Conservation (phyloP, 805 yeast species). For the Saccharomycopsis schoenii region DNA sequence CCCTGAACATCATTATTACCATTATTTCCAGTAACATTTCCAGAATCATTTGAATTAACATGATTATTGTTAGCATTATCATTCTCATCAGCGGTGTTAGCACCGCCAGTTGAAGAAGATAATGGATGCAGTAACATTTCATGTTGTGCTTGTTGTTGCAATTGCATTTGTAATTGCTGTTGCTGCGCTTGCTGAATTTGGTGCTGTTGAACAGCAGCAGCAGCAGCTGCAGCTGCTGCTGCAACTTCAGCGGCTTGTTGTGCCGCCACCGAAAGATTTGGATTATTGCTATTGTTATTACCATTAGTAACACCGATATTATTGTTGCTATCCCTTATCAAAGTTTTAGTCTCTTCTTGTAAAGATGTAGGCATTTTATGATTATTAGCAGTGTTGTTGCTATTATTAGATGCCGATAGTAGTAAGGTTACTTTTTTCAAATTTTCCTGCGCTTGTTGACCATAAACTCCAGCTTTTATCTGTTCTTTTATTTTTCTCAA, state of each 20-base stretch:
- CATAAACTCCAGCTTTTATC: not conserved
- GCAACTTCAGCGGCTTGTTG: not conserved
- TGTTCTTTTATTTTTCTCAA: slow-evolving; percentile 14
- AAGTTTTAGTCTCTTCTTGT: not conserved
- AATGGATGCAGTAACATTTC: slow-evolving; percentile 1
- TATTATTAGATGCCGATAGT: not conserved
- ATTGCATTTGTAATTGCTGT: not conserved
- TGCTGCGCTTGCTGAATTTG: not conserved
- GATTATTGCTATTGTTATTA: not conserved
- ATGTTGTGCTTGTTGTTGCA: not conserved
- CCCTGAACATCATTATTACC: not conserved
- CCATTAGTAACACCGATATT: not conserved
- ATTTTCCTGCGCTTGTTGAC: not conserved
- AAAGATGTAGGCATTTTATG: not conserved
- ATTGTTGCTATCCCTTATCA: not conserved
- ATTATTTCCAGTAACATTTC: not conserved
- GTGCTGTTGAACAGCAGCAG: not conserved
- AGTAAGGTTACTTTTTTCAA: not conserved
- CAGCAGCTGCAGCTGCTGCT: not conserved
- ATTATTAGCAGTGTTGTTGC: not conserved
- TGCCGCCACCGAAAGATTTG: not conserved
- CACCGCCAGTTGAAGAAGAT: not conserved
- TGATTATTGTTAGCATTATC: not conserved
- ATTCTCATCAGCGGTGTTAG: not conserved
- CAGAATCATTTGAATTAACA: not conserved